Evolutionary conservation across 345 rosid genomes (phyloP).

Genomic region (Bruguiera gymnorhiza): DNA sequence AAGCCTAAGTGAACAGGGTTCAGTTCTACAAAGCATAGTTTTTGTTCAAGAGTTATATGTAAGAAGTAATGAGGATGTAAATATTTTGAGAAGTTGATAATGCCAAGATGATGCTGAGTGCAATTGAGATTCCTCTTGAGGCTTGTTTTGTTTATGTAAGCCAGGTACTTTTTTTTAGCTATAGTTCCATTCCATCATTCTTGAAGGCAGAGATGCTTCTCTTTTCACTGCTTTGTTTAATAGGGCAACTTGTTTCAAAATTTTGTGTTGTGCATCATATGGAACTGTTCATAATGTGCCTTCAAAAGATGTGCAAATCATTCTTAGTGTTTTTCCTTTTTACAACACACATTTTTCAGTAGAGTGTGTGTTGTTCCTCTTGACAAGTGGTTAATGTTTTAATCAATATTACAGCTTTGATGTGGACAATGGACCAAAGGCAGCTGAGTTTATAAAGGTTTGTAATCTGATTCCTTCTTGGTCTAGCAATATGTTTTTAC

Average conservation of each 20-base stretch:
- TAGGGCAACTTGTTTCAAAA: not conserved
- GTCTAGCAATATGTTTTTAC: not conserved
- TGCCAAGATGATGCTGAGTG: not conserved
- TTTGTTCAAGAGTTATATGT: too few relatives aligned
- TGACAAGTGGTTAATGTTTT: conserved; percentile 8
- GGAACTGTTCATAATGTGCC: too few relatives aligned
- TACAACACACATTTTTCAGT: not conserved
- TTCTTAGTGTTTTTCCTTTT: not conserved
- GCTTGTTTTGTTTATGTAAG: not conserved
- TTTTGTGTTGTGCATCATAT: not conserved
- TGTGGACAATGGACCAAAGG: conserved; percentile 84
- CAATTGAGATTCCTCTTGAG: not conserved
- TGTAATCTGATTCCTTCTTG: conserved; percentile 19
- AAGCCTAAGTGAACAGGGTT: too few relatives aligned
- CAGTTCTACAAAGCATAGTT: too few relatives aligned
- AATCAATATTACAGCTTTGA: conserved; percentile 62
- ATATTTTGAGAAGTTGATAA: too few relatives aligned
- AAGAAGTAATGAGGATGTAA: too few relatives aligned
- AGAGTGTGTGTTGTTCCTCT: not conserved
- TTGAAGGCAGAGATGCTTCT: not conserved
- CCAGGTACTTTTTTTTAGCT: too few relatives aligned
- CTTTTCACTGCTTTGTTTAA: not conserved
- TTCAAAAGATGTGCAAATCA: too few relatives aligned
- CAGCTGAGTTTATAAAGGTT: conserved; percentile 92
- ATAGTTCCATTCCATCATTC: not conserved